phyloP scores from a whole-genome alignment of 106 monocot species.

The Platanthera zijinensis region DNA sequence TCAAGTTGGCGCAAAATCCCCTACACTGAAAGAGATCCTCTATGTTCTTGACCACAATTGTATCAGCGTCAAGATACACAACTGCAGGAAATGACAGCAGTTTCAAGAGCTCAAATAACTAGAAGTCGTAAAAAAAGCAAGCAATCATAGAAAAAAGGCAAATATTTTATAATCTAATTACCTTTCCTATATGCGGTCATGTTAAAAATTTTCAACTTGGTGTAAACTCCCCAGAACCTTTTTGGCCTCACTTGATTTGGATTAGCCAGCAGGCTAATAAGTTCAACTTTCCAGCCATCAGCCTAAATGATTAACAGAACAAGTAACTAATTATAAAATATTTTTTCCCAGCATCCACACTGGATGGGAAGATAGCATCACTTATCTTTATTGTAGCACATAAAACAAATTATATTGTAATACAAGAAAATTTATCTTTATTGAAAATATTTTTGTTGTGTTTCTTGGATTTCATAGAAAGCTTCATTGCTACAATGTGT shows the following conservation, averaged over 20 bases:
- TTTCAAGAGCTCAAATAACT: neutral
- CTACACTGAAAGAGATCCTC: conserved; percentile 96
- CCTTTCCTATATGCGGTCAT: conserved; percentile 95
- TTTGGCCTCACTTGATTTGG: conserved; percentile 87
- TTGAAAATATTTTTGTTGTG: too few relatives aligned
- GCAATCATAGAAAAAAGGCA: neutral
- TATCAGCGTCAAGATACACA: conserved; percentile 99
- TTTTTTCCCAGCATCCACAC: neutral
- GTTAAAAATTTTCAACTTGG: conserved; percentile 93
- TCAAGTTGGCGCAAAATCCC: conserved; percentile 92
- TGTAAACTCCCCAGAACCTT: conserved; percentile 99
- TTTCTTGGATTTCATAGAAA: too few relatives aligned
- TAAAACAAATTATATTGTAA: neutral
- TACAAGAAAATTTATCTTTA: too few relatives aligned
- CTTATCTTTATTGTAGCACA: neutral
- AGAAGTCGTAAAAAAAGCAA: neutral
- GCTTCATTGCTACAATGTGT: too few relatives aligned
- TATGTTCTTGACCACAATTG: conserved; percentile 87
- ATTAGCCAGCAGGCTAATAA: conserved; percentile 77
- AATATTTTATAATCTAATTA: conserved; percentile 16
- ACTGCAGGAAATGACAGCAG: conserved; percentile 36
- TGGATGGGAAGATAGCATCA: neutral
- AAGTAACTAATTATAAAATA: conserved; percentile 8
- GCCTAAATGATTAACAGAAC: conserved; percentile 40
- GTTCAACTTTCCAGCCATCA: conserved; percentile 94